Evolutionary conservation across 345 rosid genomes (phyloP), one percentile per base, ranked within the genome.

Genomic region (Sonneratia alba): DNA sequence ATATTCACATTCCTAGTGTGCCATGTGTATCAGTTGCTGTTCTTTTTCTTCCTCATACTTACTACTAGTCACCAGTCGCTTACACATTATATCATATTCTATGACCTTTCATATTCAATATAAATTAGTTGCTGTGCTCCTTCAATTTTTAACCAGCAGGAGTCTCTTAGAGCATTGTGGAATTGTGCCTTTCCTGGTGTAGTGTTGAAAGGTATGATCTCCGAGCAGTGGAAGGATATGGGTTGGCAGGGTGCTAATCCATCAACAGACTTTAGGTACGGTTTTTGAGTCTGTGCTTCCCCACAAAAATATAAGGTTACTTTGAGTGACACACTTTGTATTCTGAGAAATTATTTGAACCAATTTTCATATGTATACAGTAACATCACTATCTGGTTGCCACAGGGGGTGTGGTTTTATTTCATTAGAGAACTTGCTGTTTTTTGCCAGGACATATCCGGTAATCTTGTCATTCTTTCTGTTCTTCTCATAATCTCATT

Each of bases 171-270:
- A 83, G 81, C 87, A 67, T 82, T 95, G 83, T 95, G 99, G 99
- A 69, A 75, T 73, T 71, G 72, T 34, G 88, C 99, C 59, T 95
- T 82, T 81, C 99, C 98, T 4, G 80, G 85, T 78, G 82, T 85
- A 77, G 68, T 70, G 71, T 79, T 95, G 70, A 82, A 72, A 48
- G 91, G 96, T 75, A 70, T 92, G 81, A 86, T 95, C 66, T 85
- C 98, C 36, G 94, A 90, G 78, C 99, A 95, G 70, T 95, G 99
- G 99, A 95, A 95, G 84, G 97, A 92, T 11, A 95, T 95, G 99
- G 99, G 99, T 64, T 95, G 99, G 99, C 99, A 95, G 83, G 99
- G 99, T 78, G 85, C 86, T 70, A 95, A 92, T 85, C 99, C 99
- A 56, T 87, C 99, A 24, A 95, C 99, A 22, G 99, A 95, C 85